Base-by-base conservation (phyloP, 352 stramenopile genomes). In the Pilasporangium apinafurcum region DNA sequence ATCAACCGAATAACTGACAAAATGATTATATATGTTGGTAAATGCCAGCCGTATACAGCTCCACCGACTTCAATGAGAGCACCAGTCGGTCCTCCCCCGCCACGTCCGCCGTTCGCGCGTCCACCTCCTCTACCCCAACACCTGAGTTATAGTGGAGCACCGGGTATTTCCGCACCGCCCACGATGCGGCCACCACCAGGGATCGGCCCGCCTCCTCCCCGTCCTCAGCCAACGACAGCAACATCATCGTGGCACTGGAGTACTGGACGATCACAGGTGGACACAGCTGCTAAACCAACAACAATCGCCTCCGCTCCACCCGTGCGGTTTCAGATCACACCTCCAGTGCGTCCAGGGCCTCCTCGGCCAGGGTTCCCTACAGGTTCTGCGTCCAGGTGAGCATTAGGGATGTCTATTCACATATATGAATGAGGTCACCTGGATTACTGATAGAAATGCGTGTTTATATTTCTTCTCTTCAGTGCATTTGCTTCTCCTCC, bases 211-310 rank as follows among this genome's bases (percentile, higher is more conserved):
- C 57, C 29, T 16, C 28, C 18, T 14, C 56, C 30, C 16, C 30
- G 30, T 29, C 37, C 56, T 20, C 40, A 55, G 20, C 46, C 55
- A 31, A 48, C 47, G 24, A 7, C 58, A 6, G 37, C 59, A 1
- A 18, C 62, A 34, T 48, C 58, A 10, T 64, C 78, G 39, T 91
- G 81, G 81, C 75, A 87, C 27, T 91, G 81, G 78, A 65, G 66
- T 9, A 86, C 65, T 18, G 75, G 73, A 18, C 51, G 37, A 26
- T 10, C 28, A n/a, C n/a, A n/a, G 3, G 27, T 20, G 13, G 41
- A 50, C 17, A n/a, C 25, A 3, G 17, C 2, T 14, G 34, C 44
- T 10, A 53, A 56, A 26, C 32, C 38, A 17, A 44, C 51, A n/a
- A 43, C 48, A n/a, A 40, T 59, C n/a, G 51, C 53, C 1, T 57